Evolutionary conservation across 139 green algal genomes (phyloP), one percentile per base, ranked within the genome.

Genomic region (Pedinophyceae sp.): DNA sequence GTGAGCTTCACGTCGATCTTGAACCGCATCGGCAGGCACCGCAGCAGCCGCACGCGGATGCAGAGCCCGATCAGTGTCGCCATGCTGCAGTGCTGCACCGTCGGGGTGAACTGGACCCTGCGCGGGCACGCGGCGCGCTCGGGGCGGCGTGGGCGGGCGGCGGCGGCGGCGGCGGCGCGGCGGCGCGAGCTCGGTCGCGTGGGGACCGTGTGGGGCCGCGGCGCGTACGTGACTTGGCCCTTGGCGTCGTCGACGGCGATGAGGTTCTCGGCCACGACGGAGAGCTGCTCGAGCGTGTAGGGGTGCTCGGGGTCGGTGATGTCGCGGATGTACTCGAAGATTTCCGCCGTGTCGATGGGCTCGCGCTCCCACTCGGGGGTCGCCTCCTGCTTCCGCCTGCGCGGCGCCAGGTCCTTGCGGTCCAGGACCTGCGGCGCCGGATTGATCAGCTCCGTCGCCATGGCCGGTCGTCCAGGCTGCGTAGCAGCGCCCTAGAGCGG

Each of bases 231-330:
- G 19, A 90, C 68, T 2, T 30, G 47, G 23, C 82, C 68, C 0
- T 41, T 52, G 1, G 23, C 30, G 57, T 95, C 84, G 43, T 88
- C 68, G 19, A 92, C 75, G 1, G 58, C 45, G 2, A 93, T 78
- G 5, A 74, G 54, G 24, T 84, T 70, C 68, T 88, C 76, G 2
- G 57, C 61, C 4, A 95, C 81, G 45, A 95, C 84, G 48, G 85
- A 79, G 2, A 98, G 71, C 72, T 96, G 83, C 71, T 99, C 91
- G 27, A 99, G 60, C 2, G 82, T 85, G 72, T 97, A 94, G 0
- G 91, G 91, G 49, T 99, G 91, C 75, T 99, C 91, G 0, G 91
- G 91, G 51, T 99, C 91, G 4, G 60, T 84, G 28, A 99, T 94
- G 72, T 97, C 86, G 1, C 61, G 43, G 1, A 78, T 57, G 55